Base-by-base conservation (phyloP, 805 yeast genomes). In the Nakazawaea ernobii region DNA sequence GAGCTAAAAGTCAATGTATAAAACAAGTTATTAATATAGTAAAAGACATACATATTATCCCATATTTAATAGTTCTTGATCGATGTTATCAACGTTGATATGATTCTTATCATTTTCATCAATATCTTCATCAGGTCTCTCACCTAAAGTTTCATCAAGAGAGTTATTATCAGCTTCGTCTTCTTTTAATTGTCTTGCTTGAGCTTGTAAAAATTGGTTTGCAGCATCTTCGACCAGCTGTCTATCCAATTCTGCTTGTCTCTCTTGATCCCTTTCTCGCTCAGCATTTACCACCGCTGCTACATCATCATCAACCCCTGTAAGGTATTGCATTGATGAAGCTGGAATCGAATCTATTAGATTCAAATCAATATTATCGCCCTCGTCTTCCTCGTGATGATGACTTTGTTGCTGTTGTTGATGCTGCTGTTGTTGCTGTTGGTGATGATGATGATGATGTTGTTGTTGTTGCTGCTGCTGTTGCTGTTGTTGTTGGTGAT, bases 161-260 rank as follows among this genome's bases (percentile, higher is more conserved):
- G 26, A 30, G 15, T 13, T 39, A 15, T 15, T 26, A 7, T 14
- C 35, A 11, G 14, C 40, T 14, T 35, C 35, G 11, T 47, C 46
- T 13, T 46, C 42, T 17, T 41, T 43, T 28, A 28, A 8, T 11
- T 33, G 41, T 11, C 42, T 29, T 10, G 47, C 47, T 28, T 42
- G 47, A 7, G 35, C 43, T 39, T 47, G 50, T 28, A 48, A 48
- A 29, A 48, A 48, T 33, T 43, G 46, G 24, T 33, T 48, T 2
- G 50, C 50, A 8, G 50, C 50, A 39, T 38, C 47, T 35, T 43
- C 47, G 13, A 48, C 50, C 4, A 40, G 44, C 35, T 48, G 50
- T 39, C 49, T 42, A 17, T 47, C 49, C 9, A 47, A 35, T 27
- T 38, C 46, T 14, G 33, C 43, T 14, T 46, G 49, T 27, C 44